Base-by-base conservation (phyloP, 2,329 filamentous ascomycete genomes). In the Phoma sp. region DNA sequence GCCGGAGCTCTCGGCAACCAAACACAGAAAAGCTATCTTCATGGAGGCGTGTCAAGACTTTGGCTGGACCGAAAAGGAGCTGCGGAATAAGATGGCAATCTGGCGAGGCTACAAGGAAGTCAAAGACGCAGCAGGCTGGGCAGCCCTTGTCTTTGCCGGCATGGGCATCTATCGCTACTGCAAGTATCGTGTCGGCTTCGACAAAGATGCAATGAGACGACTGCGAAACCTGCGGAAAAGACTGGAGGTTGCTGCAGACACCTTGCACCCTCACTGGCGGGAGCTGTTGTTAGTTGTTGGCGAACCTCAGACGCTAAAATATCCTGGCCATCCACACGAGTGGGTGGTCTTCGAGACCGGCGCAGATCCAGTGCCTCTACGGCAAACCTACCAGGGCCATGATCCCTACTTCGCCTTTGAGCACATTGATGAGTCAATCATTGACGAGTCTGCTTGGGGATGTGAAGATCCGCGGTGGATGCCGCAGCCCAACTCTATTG, bases 81-180 rank as follows among this genome's bases (percentile, higher is more conserved):
- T 85, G 17, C 77, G 83, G 12, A 85, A 85, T 60, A 79, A 79
- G 50, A 71, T 71, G 68, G 78, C 76, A 1, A 78, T 85, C 51
- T 85, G 84, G 84, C 78, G 82, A 47, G 83, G 84, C 10, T 86
- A 85, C 65, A 80, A 83, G 58, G 82, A 85, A 64, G 84, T 86
- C 61, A 82, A 84, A 68, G 80, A 84, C 45, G 77, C 79, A 17
- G 83, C 81, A 3, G 84, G 83, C 3, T 85, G 82, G 82, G 79
- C 78, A 2, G 77, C 81, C 10, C 75, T 86, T 3, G 79, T 85
- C 2, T 85, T 86, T 60, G 80, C 83, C 4, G 82, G 84, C 31
- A 82, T 82, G 72, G 83, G 84, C 1, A 78, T 86, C 13, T 85
- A 85, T 67, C 77, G 83, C 7, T 84, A 85, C 67, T 85, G 83